Evolutionary conservation across 2,329 filamentous ascomycete genomes (phyloP), one percentile per base, ranked within the genome.

Genomic region (Penicillium palitans): DNA sequence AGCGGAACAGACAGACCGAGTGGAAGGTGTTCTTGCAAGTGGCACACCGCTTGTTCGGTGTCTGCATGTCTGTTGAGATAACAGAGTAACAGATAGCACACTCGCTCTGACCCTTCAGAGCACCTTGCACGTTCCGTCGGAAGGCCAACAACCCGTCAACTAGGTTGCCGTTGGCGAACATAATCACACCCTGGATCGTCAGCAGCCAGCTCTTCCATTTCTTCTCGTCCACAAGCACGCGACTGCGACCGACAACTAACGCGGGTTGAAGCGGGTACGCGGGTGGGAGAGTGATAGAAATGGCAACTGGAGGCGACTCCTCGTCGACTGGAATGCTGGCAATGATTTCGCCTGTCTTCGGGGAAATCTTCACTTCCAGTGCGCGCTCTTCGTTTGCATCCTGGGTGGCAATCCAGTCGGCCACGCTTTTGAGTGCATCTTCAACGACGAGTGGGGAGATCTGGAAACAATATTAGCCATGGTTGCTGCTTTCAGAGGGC

Each of bases 81-180:
- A 99, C 92, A 59, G 88, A 92, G 79, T 98, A 98, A 80, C 93
- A 98, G 72, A 98, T 98, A 10, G 95, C 91, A 72, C 95, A 99
- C 75, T 99, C 95, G 21, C 85, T 90, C 76, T 98, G 93, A 37
- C 93, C 95, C 78, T 96, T 95, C 64, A 99, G 83, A 4, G 91
- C 90, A 1, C 91, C 91, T 15, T 88, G 85, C 13, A 99, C 88
- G 73, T 98, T 98, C 62, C 88, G 86, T 63, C 90, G 87, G 81
- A 96, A 98, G 9, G 91, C 87, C 13, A 88, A 82, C 31, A 99
- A 80, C 1, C 93, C 95, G 66, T 98, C 93, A 54, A 93, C 89
- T 57, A 99, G 85, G 71, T 85, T 90, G 54, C 92, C 92, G 69
- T 95, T 93, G 61, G 91, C 90, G 71, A 98, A 96, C 42, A 91